Base-by-base conservation (phyloP, 768 basidiomycete species). In the Symmetrospora coprosmae region DNA sequence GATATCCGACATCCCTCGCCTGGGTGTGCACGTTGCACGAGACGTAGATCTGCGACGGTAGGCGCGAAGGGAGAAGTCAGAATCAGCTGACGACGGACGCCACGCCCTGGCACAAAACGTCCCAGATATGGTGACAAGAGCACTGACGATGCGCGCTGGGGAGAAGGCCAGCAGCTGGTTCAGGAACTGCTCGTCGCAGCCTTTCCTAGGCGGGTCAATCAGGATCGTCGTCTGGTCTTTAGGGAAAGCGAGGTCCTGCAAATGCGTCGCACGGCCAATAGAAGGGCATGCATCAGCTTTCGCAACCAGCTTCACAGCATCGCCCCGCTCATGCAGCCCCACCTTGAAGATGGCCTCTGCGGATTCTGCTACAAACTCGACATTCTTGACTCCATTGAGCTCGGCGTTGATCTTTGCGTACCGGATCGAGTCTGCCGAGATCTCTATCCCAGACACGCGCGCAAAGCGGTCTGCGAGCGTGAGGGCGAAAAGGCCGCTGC, bases 171-270 rank as follows among this genome's bases (percentile, higher is more conserved):
- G 68, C 34, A 94, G 72, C 74, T 96, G 92, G 38, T 78, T 72
- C 38, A 96, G 76, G 72, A 77, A 77, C 0, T 67, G 71, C 43
- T 81, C 79, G 72, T 92, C 89, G 69, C 87, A 92, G 21, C 94
- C 94, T 72, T 96, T 97, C 64, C 92, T 77, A 5, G 92, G 94
- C 1, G 94, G 94, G 71, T 99, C 86, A 70, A 87, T 81, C 40
- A 90, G 73, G 46, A 89, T 76, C 4, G 78, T 86, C 7, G 87
- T 86, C 59, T 75, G 72, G 2, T 74, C 74, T 0, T 80, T 74
- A 0, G 86, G 86, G 70, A 87, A 90, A 1, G 61, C 30, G 59
- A 70, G 67, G 56, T 49, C 43, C 67, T 68, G 55, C 17, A 14
- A 33, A 21, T n/a, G 13, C 14, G 7, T 23, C 6, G 28, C 35